Evolutionary conservation across 2,329 filamentous ascomycete genomes (phyloP).

Genomic region (Cladophialophora chaetospira): DNA sequence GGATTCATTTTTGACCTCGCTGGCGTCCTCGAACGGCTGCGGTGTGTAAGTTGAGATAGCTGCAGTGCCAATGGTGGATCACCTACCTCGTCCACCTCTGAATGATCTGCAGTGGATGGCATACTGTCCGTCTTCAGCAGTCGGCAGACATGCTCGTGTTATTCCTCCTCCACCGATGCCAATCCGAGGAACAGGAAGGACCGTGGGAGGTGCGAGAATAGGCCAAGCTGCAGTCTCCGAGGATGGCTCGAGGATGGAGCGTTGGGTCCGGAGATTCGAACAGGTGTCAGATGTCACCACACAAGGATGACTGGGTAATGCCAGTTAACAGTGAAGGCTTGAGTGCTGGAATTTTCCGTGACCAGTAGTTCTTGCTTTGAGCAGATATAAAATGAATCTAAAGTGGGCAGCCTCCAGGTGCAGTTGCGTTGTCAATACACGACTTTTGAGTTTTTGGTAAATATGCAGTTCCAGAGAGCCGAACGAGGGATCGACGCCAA

Average conservation of each 20-base stretch:
- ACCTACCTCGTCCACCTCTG: conserved; percentile 47
- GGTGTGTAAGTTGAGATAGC: conserved; percentile 39
- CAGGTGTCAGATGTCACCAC: neutral
- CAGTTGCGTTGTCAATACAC: too few species aligned
- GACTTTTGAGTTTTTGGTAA: too few species aligned
- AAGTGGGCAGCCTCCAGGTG: too few species aligned
- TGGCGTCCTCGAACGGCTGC: conserved; percentile 83
- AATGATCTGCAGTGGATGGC: conserved; percentile 42
- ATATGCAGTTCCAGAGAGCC: neutral
- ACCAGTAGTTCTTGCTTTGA: too few species aligned
- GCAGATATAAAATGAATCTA: too few species aligned
- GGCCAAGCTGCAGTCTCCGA: neutral
- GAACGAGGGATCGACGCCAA: conserved; percentile 6
- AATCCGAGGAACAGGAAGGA: too few species aligned
- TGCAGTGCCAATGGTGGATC: neutral
- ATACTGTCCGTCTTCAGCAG: conserved; percentile 21
- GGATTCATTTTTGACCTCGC: conserved; percentile 42
- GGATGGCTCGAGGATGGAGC: neutral
- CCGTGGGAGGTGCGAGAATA: neutral
- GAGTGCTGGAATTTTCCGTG: too few species aligned
- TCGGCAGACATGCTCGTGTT: conserved; percentile 1
- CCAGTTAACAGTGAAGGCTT: too few species aligned
- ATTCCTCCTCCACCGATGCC: neutral
- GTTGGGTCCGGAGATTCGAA: conserved; percentile 1
- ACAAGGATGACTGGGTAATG: neutral